Evolutionary conservation across 1,284 basidiomycete species (phyloP), one percentile per base, ranked within the genome.

Genomic region (Naganishia cerealis): DNA sequence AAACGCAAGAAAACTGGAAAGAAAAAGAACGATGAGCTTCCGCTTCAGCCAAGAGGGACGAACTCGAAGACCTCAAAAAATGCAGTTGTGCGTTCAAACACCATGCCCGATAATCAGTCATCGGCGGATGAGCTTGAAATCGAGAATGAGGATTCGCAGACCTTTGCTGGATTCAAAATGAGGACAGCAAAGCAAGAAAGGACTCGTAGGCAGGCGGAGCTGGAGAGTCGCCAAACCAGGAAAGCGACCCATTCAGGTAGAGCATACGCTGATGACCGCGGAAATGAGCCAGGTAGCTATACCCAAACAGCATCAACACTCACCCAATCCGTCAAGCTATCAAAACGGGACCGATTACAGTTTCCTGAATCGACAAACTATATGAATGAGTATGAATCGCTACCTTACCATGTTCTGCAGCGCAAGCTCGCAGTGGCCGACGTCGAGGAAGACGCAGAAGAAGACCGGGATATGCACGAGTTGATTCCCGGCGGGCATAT

Each of bases 81-180:
- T 24, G 24, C 53, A 26, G 12, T 36, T 26, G 26, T 24, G 16
- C n/a, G 36, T 12, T 8, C 15, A 36, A 36, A 7, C 48, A 10
- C 39, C 7, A 15, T 3, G 9, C 18, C 33, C 6, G 6, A 39
- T 15, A 36, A 29, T 5, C 29, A 18, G 29, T 48, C 63, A 12
- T 38, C 42, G 9, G 52, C 53, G 12, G 33, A 61, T 10, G 59
- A 62, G n/a, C 6, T 61, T 43, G 42, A 62, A 36, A 50, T 53
- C 53, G 48, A 53, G 24, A 26, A 48, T n/a, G 57, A 61, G 24
- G 61, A 63, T 54, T 63, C 61, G 12, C 61, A 63, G 13, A 63
- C 61, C 7, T 63, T 63, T 42, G 61, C 50, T 9, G 38, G 36
- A 29, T 63, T 63, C 61, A 53, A 63, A 21, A 63, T 63, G 61